These are phyloP conservation scores for Mycena leptocephala DNA, from an alignment of 768 basidiomycete species.

Conservation along the genomic window DNA sequence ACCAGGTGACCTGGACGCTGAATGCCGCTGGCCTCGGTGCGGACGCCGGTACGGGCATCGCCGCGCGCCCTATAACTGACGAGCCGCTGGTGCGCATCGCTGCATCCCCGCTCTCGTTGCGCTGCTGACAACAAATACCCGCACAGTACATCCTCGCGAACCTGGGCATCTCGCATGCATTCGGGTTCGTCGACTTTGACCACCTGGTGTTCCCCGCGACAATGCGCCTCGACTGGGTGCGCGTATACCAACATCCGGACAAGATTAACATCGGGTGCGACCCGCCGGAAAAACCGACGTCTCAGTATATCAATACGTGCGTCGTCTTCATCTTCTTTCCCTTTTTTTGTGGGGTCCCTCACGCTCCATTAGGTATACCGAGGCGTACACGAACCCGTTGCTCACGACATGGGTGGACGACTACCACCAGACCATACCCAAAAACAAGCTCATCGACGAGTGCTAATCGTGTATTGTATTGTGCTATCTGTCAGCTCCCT, in stretches of 20 bases:
- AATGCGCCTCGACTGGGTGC: constrained; percentile 87
- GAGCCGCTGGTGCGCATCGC: constrained; percentile 77
- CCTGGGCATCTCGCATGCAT: constrained; percentile 79
- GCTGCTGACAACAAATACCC: background rate
- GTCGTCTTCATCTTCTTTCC: constrained; percentile 39
- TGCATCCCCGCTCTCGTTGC: too few relatives aligned
- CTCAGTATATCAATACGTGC: constrained; percentile 81
- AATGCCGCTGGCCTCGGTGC: constrained; percentile 63
- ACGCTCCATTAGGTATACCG: constrained; percentile 22
- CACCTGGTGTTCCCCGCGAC: constrained; percentile 68
- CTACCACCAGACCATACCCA: constrained; percentile 65
- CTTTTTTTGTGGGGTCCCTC: background rate
- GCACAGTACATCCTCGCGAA: constrained; percentile 79
- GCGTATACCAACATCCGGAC: constrained; percentile 77
- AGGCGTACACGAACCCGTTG: constrained; percentile 39
- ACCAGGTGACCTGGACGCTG: constrained; percentile 70
- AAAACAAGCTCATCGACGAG: constrained; percentile 61
- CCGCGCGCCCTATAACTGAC: constrained; percentile 71
- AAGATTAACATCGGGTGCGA: constrained; percentile 76
- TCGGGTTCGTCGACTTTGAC: constrained; percentile 76
- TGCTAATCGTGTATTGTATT: constrained; percentile 47
- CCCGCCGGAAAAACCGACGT: constrained; percentile 81
- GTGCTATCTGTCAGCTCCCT: too few relatives aligned
- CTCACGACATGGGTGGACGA: constrained; percentile 66
- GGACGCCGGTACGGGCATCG: constrained; percentile 69